phyloP scores from a whole-genome alignment of 1,284 basidiomycete genomes.

The Cryptococcus neoformans region DNA sequence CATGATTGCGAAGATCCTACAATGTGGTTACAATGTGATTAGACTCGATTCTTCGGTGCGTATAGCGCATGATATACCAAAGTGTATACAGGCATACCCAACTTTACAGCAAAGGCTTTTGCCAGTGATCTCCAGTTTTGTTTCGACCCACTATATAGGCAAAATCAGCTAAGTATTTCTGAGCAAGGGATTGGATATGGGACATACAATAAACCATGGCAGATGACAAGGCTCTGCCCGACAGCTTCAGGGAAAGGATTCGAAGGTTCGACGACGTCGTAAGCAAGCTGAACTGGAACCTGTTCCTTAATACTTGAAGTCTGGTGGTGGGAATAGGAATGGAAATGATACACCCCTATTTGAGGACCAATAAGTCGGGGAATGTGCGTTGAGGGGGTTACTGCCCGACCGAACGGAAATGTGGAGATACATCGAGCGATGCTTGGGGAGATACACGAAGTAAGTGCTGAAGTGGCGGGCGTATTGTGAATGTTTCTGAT shows the following conservation, averaged over 20 bases:
- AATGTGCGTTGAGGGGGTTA: too few relatives aligned
- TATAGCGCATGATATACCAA: constrained; percentile 40
- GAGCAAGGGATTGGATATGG: not conserved
- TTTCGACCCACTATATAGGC: constrained; percentile 52
- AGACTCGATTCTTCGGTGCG: not conserved
- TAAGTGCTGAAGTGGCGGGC: too few relatives aligned
- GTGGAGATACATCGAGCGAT: too few relatives aligned
- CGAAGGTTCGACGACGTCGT: constrained; percentile 35
- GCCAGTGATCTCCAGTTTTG: constrained; percentile 58
- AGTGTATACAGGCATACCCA: constrained; percentile 54
- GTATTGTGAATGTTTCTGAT: too few relatives aligned
- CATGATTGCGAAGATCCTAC: constrained; percentile 58
- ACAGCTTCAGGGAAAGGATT: constrained; percentile 8
- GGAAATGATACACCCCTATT: not conserved
- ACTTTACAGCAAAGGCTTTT: constrained; percentile 51
- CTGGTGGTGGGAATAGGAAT: not conserved
- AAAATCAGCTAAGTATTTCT: not conserved
- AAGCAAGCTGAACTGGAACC: constrained; percentile 40
- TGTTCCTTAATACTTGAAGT: not conserved
- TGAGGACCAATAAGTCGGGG: not conserved
- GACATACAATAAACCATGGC: constrained; percentile 53
- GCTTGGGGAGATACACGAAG: too few relatives aligned
- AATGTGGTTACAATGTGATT: not conserved
- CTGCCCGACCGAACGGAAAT: too few relatives aligned
- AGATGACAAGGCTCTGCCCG: constrained; percentile 50